phyloP scores from a whole-genome alignment of 352 stramenopile genomes.

The Globisporangium splendens region DNA sequence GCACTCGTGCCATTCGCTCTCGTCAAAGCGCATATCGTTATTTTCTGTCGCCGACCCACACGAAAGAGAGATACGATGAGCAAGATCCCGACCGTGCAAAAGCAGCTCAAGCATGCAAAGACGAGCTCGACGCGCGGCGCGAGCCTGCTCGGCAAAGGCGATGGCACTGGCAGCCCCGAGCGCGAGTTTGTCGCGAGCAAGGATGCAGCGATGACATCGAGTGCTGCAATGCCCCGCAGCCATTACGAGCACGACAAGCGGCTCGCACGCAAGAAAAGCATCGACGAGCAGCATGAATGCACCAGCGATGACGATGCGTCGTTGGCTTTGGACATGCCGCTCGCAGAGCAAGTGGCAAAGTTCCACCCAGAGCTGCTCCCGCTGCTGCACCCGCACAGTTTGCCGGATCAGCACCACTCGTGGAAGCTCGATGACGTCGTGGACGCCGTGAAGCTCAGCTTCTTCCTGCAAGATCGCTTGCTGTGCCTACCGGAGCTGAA shows the following conservation, averaged over 20 bases:
- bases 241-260: background rate
- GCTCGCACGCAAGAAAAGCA: constrained; percentile 13
- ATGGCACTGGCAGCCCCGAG: background rate
- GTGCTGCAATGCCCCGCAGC: background rate
- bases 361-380: constrained; percentile 58
- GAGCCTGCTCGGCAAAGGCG: constrained; percentile 7
- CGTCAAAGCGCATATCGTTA: background rate
- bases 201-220: background rate
- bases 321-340: constrained; percentile 13
- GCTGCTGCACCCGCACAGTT: constrained; percentile 35
- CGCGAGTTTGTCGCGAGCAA: background rate
- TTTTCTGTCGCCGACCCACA: constrained; percentile 1
- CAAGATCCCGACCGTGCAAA: constrained; percentile 25
- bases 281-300: constrained; percentile 13
- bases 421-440: constrained; percentile 38
- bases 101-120: constrained; percentile 26
- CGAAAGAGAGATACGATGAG: constrained; percentile 14
- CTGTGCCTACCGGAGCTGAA: constrained; percentile 75
- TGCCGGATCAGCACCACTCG: constrained; percentile 29
- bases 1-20: background rate
- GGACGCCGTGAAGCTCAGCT: constrained; percentile 63
- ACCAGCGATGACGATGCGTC: constrained; percentile 7
- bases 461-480: constrained; percentile 65
- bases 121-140: constrained; percentile 22
- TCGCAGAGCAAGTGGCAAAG: constrained; percentile 39